Conservation (phyloP, 2,329 filamentous ascomycete genomes). For the Diaporthe aspalathi region DNA sequence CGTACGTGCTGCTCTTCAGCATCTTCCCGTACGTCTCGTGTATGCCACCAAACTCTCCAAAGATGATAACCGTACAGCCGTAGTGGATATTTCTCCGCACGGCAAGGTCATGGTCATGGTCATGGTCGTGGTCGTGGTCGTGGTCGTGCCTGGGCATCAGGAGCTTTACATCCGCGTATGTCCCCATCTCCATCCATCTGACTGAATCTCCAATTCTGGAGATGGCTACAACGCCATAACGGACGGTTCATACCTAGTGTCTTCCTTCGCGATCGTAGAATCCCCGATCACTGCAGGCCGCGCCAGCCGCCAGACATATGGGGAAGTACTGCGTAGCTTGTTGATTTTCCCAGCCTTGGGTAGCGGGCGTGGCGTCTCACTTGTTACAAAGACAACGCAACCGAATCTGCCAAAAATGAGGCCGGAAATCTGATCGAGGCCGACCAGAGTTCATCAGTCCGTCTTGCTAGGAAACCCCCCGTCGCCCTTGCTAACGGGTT, state of each 20-base stretch:
- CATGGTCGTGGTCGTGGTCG: not conserved
- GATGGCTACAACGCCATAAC: not conserved
- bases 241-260: slow-evolving; percentile 8
- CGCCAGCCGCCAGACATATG: slow-evolving; percentile 3
- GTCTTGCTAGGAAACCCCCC: not conserved
- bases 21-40: not conserved
- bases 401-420: not conserved
- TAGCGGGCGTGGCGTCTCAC: not conserved
- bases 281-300: not conserved
- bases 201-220: not conserved
- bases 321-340: not conserved
- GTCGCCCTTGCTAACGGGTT: not conserved
- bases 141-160: not conserved
- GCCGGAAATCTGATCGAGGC: not conserved
- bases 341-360: not conserved
- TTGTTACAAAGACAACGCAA: not conserved
- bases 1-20: not conserved
- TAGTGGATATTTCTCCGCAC: slow-evolving; percentile 1
- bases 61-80: not conserved
- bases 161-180: slow-evolving; percentile 7
- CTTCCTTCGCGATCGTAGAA: not conserved
- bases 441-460: slow-evolving; percentile 10
- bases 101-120: not conserved
- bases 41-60: not conserved
- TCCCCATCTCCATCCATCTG: not conserved